phyloP scores from a whole-genome alignment of 2,329 filamentous ascomycete species.

The Basipetospora chlamydospora region DNA sequence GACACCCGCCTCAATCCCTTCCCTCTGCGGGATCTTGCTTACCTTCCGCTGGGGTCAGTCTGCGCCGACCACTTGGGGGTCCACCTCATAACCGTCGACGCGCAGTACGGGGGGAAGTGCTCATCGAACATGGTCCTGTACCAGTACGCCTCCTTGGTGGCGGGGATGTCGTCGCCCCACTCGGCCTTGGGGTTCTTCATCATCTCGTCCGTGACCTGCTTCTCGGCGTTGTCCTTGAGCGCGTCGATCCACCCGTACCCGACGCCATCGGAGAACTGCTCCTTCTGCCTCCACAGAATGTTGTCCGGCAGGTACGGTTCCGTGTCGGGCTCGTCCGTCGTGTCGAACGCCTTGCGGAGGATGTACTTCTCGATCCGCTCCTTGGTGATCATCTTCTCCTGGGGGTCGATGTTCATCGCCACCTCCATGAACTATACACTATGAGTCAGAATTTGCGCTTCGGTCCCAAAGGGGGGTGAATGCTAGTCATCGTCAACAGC shows the following conservation, averaged over 20 bases:
- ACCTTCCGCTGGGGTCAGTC: constrained; percentile 88
- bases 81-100: constrained; percentile 90
- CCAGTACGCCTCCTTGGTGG: constrained; percentile 98
- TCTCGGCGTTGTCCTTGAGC: constrained; percentile 85
- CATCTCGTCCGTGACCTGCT: constrained; percentile 87
- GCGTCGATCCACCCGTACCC: constrained; percentile 98
- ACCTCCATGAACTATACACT: constrained; percentile 69
- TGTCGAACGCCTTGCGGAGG: constrained; percentile 93
- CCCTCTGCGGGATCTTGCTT: constrained; percentile 12
- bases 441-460: no score
- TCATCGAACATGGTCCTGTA: constrained; percentile 98
- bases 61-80: constrained; percentile 95
- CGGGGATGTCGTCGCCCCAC: constrained; percentile 85
- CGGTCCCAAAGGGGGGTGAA: no score
- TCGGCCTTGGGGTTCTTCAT: constrained; percentile 96
- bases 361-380: constrained; percentile 95
- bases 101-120: constrained; percentile 87
- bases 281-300: constrained; percentile 97
- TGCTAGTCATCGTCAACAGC: no score
- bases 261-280: constrained; percentile 97
- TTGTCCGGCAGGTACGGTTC: constrained; percentile 86
- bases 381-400: constrained; percentile 89
- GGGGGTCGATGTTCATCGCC: constrained; percentile 84
- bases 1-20: no score
- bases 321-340: constrained; percentile 64